phyloP scores from a whole-genome alignment of 2,329 filamentous ascomycete genomes.

The Macrophomina tecta region DNA sequence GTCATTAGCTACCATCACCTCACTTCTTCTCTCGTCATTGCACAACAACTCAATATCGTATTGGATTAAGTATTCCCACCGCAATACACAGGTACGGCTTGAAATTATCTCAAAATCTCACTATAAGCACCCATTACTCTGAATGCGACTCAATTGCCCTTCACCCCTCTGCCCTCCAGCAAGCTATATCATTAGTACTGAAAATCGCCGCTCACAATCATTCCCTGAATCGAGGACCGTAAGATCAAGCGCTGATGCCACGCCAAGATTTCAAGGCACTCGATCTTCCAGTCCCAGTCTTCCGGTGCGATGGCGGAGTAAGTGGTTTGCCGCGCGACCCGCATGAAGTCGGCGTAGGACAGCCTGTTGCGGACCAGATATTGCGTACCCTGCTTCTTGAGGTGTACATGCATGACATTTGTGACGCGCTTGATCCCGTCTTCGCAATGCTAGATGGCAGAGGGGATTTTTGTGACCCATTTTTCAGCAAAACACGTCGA shows the following conservation, averaged over 20 bases:
- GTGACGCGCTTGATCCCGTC: conserved; percentile 53
- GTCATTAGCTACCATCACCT: too few species aligned
- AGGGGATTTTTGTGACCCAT: conserved; percentile 38
- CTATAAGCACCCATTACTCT: too few species aligned
- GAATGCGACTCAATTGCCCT: too few species aligned
- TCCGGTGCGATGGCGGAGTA: conserved; percentile 36
- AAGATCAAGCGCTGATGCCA: not conserved
- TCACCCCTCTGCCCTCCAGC: not conserved
- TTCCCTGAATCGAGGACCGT: not conserved
- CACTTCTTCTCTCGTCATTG: too few species aligned
- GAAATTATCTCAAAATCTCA: too few species aligned
- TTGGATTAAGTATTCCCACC: too few species aligned
- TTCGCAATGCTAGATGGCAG: conserved; percentile 53
- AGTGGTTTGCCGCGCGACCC: conserved; percentile 45
- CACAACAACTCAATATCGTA: too few species aligned
- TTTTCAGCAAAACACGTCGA: not conserved
- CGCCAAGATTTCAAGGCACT: conserved; percentile 32
- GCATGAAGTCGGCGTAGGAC: conserved; percentile 51
- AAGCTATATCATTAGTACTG: not conserved
- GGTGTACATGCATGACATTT: conserved; percentile 50
- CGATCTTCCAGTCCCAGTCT: conserved; percentile 38
- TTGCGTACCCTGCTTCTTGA: conserved; percentile 41
- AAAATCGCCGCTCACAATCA: not conserved
- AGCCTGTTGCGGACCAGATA: conserved; percentile 52
- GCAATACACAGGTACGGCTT: too few species aligned